Base-by-base conservation (phyloP, 2,329 filamentous ascomycete species). In the Anisogramma anomala region DNA sequence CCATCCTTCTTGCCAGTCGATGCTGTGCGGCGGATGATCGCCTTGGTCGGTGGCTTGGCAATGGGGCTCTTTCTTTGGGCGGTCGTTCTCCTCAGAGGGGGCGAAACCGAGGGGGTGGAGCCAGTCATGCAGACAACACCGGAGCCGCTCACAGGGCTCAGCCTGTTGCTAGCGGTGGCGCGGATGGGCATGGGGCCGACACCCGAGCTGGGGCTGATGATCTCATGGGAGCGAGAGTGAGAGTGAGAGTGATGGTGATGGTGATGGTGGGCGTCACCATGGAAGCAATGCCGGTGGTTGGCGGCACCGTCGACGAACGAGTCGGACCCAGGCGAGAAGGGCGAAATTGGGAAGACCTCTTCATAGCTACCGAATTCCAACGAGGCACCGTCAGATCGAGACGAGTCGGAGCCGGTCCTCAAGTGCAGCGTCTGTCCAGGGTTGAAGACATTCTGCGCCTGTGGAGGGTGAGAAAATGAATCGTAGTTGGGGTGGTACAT, bases 351-450 rank as follows among this genome's bases (percentile, higher is more conserved):
- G 61, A 88, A 64, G 36, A 86, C 75, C 52, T 94, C 86, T 58
- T 93, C 86, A 52, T 82, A 94, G 64, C 84, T 91, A 49, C 77
- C 66, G 71, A 86, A 59, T 64, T 85, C 58, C 68, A 82, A 57
- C 55, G 80, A 67, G 59, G 72, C 68, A 59, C 76, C 61, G 52
- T 88, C 82, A 1, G 83, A 79, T 50, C 79, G 75, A 1, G 84
- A 91, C 2, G 86, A 91, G 54, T 93, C 85, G 3, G 88, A 94
- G 53, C 82, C 79, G 41, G 82, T 88, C 51, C 88, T 77, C 55
- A 94, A 73, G 64, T 95, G 89, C 38, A 96, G 68, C 1, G 87
- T 93, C 64, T 94, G 84, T 48, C 82, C 78, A 2, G 89, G 89
- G 62, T 95, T 94, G 69, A 94, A 93, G 55, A 94, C 88, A 48